Evolutionary conservation across 345 rosid genomes (phyloP), one percentile per base, ranked within the genome.

Genomic region (Murraya paniculata): DNA sequence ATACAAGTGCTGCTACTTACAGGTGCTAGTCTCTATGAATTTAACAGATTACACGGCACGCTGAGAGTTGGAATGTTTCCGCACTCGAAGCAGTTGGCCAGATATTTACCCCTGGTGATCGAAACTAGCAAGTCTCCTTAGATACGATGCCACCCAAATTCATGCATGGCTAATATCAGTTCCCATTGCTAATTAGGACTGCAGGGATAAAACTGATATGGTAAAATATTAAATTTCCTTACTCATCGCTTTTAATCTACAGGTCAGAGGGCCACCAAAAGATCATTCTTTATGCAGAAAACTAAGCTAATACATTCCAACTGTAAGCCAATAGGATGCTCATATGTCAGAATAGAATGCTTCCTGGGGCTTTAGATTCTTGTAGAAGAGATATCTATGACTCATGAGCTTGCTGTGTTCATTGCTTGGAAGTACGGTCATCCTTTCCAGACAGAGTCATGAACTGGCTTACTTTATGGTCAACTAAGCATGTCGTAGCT

Each of bases 41-140:
- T 72, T 73, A 16, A 50, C 87, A 89, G 99, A 89, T 95, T 78
- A 83, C 85, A 55, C 82, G 84, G 88, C 97, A 95, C 86, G 85
- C 88, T 0, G 99, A 95, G 91, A 87, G 89, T 76, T 93, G 99
- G 98, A 79, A 86, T 79, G 88, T 90, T 56, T 85, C 98, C 57
- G 97, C 97, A 71, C 53, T 91, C 0, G 89, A 88, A 89, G 99
- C 97, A 65, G 58, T 93, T 68, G 85, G 84, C 72, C 98, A 95
- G 89, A 89, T 93, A 73, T 89, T 93, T 83, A 91, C 88, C 68
- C 75, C 90, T 50, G 68, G 77, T 78, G 64, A 79, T 72, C 59
- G 36, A 81, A 64, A 71, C 8, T 48, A 45, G 19, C 75, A 21
- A 76, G 48, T 66, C 31, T 64, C 35, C 8, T 6, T 60, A 81